phyloP scores from a whole-genome alignment of 768 basidiomycete genomes.

The Leccinum variicolor region DNA sequence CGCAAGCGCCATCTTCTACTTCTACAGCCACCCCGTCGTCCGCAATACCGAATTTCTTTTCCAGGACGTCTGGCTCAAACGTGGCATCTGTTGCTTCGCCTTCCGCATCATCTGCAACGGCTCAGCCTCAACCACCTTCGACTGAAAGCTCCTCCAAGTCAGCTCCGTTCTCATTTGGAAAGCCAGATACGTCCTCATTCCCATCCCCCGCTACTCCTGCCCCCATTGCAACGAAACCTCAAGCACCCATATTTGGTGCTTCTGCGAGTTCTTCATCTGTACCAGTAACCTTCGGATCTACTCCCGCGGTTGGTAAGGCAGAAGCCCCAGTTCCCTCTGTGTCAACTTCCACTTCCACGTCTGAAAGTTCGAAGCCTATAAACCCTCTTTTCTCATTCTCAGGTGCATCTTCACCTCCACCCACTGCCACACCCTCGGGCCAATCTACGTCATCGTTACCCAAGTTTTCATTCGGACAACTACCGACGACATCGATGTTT shows the following conservation, averaged over 20 bases:
- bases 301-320: constrained; percentile 8
- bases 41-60: constrained; percentile 30
- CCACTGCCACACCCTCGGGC: constrained; percentile 1
- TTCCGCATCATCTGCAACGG: constrained; percentile 3
- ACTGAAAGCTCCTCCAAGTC: constrained; percentile 12
- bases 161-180: constrained; percentile 10
- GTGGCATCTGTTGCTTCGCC: constrained; percentile 2
- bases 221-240: constrained; percentile 3
- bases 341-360: neutral
- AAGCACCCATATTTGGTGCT: constrained; percentile 20
- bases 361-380: constrained; percentile 13
- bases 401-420: constrained; percentile 5
- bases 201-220: constrained; percentile 13
- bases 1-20: constrained; percentile 6
- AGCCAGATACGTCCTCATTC: constrained; percentile 21
- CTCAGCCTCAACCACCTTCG: constrained; percentile 9
- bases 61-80: constrained; percentile 23
- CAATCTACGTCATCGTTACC: constrained; percentile 13
- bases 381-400: constrained; percentile 23
- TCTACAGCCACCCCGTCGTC: constrained; percentile 4
- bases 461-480: constrained; percentile 27
- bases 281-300: constrained; percentile 6
- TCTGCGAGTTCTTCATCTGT: constrained; percentile 2
- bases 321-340: neutral
- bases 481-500: constrained; percentile 4